A percentile compares a stretch with the other conserved stretches of the same genome.
These are phyloP conservation scores for Flaveria trinervia DNA, from an alignment of 129 eudicot genomes.

Conservation along the genomic window DNA sequence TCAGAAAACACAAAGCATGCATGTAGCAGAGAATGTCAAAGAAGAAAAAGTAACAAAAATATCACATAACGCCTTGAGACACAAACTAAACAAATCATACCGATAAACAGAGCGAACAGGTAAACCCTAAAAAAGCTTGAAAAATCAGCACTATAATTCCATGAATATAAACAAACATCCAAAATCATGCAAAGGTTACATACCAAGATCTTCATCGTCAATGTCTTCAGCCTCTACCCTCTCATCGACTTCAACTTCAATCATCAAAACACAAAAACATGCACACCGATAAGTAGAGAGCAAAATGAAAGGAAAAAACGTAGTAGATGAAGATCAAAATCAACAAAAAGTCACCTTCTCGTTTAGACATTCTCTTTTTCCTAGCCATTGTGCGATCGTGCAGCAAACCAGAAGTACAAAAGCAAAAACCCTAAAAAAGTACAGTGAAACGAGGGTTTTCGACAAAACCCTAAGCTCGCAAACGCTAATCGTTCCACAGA, in stretches of 20 bases:
- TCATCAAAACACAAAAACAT: conserved; percentile 10
- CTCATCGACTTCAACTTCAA: conserved; percentile 32
- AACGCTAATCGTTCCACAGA: conserved; percentile 7
- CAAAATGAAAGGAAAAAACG: neutral
- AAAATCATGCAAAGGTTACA: conserved; percentile 3
- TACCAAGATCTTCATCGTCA: conserved; percentile 49
- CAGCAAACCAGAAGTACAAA: neutral
- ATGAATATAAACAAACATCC: neutral
- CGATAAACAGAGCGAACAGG: neutral
- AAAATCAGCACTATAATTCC: neutral
- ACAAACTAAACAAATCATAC: neutral
- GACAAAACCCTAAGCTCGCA: conserved; percentile 25
- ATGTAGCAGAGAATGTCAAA: neutral
- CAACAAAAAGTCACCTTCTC: conserved; percentile 31
- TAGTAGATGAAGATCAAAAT: conserved; percentile 1
- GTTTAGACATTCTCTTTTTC: conserved; percentile 32
- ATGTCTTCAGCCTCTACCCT: conserved; percentile 40
- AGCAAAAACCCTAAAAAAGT: conserved; percentile 21
- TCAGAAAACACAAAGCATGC: conserved; percentile 19
- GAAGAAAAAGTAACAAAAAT: neutral
- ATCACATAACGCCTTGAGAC: neutral
- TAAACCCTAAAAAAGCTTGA: neutral
- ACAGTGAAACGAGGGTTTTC: conserved; percentile 11
- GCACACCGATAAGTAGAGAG: neutral
- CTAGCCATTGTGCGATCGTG: conserved; percentile 33